Percentiles rank a stretch among this genome's conserved stretches.
Evolutionary conservation across 2,329 filamentous ascomycete genomes (phyloP).

Genomic region (Ophiostoma pallidulum): DNA sequence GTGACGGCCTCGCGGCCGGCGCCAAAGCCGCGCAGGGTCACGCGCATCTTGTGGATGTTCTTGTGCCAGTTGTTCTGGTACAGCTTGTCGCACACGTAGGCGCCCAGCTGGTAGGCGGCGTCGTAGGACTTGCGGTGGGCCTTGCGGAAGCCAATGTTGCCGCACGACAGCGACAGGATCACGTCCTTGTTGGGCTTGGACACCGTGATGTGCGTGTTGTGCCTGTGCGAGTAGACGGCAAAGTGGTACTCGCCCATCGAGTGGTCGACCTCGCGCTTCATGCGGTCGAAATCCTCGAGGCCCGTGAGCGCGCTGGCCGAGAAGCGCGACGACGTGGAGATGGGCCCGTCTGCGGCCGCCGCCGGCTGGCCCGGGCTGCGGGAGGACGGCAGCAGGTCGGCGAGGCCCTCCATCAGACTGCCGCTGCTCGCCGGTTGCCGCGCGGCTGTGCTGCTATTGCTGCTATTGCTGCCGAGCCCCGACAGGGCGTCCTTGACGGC

Average conservation of each 20-base stretch:
- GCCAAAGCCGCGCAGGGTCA: slow-evolving; percentile 79
- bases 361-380: background rate
- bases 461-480: background rate
- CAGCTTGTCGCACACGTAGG: slow-evolving; percentile 74
- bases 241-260: slow-evolving; percentile 59
- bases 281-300: slow-evolving; percentile 12
- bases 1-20: slow-evolving; percentile 77
- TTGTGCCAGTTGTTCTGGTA: slow-evolving; percentile 70
- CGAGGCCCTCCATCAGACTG: slow-evolving; percentile 16
- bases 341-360: background rate
- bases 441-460: background rate
- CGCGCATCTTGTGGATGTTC: slow-evolving; percentile 67
- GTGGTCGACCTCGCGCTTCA: slow-evolving; percentile 25
- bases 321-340: background rate
- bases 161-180: slow-evolving; percentile 70
- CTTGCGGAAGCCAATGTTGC: slow-evolving; percentile 89
- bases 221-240: slow-evolving; percentile 77
- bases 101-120: slow-evolving; percentile 79
- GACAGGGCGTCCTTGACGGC: no score
- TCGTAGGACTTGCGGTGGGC: slow-evolving; percentile 74
- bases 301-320: background rate
- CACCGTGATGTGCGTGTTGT: slow-evolving; percentile 92
- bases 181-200: slow-evolving; percentile 71
- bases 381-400: slow-evolving; percentile 14
- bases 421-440: slow-evolving; percentile 5